These are phyloP conservation scores for Pleurotus eryngii DNA, from an alignment of 768 basidiomycete genomes.

Conservation along the genomic window DNA sequence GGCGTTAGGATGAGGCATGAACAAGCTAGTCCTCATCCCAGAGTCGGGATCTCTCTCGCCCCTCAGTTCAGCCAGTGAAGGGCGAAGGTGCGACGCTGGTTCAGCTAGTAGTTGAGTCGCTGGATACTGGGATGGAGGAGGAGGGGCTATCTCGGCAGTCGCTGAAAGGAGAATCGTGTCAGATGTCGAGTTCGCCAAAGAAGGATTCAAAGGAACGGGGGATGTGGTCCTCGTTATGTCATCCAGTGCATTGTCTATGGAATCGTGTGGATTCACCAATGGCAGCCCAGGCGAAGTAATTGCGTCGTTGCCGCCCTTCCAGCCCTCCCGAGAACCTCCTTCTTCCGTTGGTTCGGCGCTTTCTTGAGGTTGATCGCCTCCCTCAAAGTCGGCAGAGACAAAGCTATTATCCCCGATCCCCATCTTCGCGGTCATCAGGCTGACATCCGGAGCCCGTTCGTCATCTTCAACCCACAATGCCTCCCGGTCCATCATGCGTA, in stretches of 20 bases:
- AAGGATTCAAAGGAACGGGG: neutral
- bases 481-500: constrained; percentile 14
- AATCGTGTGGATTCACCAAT: neutral
- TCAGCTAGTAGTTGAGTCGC: constrained; percentile 11
- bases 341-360: neutral
- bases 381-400: neutral
- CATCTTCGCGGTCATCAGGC: constrained; percentile 4
- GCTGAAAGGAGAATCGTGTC: neutral
- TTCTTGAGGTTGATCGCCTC: neutral
- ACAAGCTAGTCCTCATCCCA: constrained; percentile 27
- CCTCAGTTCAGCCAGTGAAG: constrained; percentile 28
- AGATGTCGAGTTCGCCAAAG: neutral
- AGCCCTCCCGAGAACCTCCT: neutral
- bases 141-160: neutral
- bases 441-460: constrained; percentile 20
- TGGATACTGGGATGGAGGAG: constrained; percentile 14
- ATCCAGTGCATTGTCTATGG: neutral
- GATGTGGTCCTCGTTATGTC: neutral
- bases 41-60: constrained; percentile 24
- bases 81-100: constrained; percentile 21
- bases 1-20: constrained; percentile 45
- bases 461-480: constrained; percentile 47
- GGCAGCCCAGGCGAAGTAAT: neutral
- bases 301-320: neutral
- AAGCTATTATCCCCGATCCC: constrained; percentile 7